Evolutionary conservation across 306 rosid species (phyloP).

Genomic region (Prosopis cineraria): DNA sequence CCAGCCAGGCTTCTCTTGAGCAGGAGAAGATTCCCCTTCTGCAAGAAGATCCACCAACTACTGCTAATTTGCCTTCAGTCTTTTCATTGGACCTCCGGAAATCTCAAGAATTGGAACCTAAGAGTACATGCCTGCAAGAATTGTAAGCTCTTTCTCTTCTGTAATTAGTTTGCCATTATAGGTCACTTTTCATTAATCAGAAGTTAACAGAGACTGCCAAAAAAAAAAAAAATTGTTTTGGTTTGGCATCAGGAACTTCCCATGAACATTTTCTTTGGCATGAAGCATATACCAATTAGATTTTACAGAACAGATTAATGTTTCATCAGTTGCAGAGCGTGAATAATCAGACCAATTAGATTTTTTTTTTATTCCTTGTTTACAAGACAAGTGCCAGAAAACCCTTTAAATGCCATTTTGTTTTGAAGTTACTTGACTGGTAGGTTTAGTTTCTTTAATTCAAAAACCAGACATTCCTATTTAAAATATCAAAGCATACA

Average conservation of each 20-base stretch:
- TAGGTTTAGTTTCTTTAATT: constrained; percentile 36
- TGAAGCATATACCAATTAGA: background rate
- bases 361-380: constrained; percentile 1
- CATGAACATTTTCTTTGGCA: background rate
- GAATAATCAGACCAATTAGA: constrained; percentile 7
- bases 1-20: constrained; percentile 46
- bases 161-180: background rate
- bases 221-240: background rate
- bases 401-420: background rate
- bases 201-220: background rate
- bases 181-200: background rate
- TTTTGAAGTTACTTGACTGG: constrained; percentile 46
- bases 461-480: background rate
- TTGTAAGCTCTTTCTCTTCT: constrained; percentile 54
- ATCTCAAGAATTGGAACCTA: constrained; percentile 40
- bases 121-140: constrained; percentile 60
- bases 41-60: constrained; percentile 6
- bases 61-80: constrained; percentile 34
- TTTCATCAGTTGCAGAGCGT: background rate
- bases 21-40: constrained; percentile 58
- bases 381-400: background rate
- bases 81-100: constrained; percentile 57
- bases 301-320: background rate
- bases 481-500: constrained; percentile 20
- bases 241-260: background rate